A percentile compares a stretch with the other conserved stretches of the same genome.
These are phyloP conservation scores for Zygoascus flipseniorum DNA, from an alignment of 805 yeast species.

Conservation along the genomic window DNA sequence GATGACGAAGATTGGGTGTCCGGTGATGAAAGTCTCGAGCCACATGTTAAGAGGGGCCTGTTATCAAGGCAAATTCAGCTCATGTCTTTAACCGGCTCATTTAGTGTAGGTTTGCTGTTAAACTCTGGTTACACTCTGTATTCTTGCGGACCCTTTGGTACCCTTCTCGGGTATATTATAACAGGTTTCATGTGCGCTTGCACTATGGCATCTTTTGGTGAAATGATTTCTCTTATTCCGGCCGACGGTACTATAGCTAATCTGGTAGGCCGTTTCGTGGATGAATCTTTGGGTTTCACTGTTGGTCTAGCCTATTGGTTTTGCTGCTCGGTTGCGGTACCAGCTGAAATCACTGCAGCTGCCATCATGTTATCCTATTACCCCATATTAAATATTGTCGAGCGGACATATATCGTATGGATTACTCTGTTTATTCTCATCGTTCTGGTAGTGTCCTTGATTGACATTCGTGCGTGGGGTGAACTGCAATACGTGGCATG, in stretches of 20 bases:
- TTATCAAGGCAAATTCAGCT: slow-evolving; percentile 63
- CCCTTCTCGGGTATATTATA: slow-evolving; percentile 54
- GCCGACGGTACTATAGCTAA: slow-evolving; percentile 75
- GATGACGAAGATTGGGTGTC: slow-evolving; percentile 15
- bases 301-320: slow-evolving; percentile 68
- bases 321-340: slow-evolving; percentile 62
- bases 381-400: slow-evolving; percentile 41
- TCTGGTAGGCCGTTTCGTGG: slow-evolving; percentile 58
- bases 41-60: slow-evolving; percentile 36
- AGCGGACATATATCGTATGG: slow-evolving; percentile 54
- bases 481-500: slow-evolving; percentile 63
- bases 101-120: slow-evolving; percentile 67
- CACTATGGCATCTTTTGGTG: slow-evolving; percentile 69
- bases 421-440: slow-evolving; percentile 47
- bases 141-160: slow-evolving; percentile 72
- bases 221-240: slow-evolving; percentile 72
- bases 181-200: slow-evolving; percentile 60
- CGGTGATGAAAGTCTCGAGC: slow-evolving; percentile 8
- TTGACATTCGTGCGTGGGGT: slow-evolving; percentile 67
- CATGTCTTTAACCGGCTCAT: slow-evolving; percentile 70
- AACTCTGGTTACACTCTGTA: slow-evolving; percentile 66
- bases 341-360: slow-evolving; percentile 75
- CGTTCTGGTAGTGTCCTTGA: slow-evolving; percentile 44
- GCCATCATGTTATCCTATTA: slow-evolving; percentile 68
- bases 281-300: slow-evolving; percentile 53